Base-by-base conservation (phyloP, 2,329 filamentous ascomycete species). In the Stromatinia cepivora region DNA sequence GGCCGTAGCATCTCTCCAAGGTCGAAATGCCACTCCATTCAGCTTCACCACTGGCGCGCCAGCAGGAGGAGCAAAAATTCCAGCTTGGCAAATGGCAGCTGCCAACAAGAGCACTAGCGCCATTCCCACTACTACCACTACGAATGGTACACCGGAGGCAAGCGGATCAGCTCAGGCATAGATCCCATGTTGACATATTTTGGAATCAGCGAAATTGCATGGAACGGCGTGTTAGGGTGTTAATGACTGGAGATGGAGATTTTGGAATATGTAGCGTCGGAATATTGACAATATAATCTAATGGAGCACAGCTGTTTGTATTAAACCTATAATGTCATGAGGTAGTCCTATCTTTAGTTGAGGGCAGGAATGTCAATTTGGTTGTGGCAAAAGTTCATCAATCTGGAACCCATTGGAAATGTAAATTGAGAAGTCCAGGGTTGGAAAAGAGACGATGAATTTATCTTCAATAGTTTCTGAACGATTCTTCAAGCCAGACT, bases 41-140 rank as follows among this genome's bases (percentile, higher is more conserved):
- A 79, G 75, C 72, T 85, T 88, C 79, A 79, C 75, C 72, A 82
- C 84, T 70, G 81, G 84, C 69, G 81, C 82, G 72, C 79, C 85
- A 50, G 76, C 79, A 20, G 81, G 80, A 46, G 88, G 86, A 80
- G 90, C 90, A 15, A 88, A 90, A 15, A 94, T 94, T 73, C 91
- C 91, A 6, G 87, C 90, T 6, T 94, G 91, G 91, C 91, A 94
- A 80, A 86, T 92, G 84, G 89, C 90, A 61, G 88, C 89, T 77
- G 83, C 87, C 45, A 88, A 85, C 75, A 87, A 85, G 79, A 76
- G 70, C 50, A 68, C 74, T 46, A 72, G 62, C 58, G 69, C 75
- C 28, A 67, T 70, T 5, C 73, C 73, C 28, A 70, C 71, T 39
- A 71, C 72, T 58, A 71, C 69, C 25, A 70, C 42, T 1, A 70